A percentile compares a stretch with the other conserved stretches of the same genome.
Conservation (phyloP, 1,139 yeast species). For the Yamadazyma trypodendri region DNA sequence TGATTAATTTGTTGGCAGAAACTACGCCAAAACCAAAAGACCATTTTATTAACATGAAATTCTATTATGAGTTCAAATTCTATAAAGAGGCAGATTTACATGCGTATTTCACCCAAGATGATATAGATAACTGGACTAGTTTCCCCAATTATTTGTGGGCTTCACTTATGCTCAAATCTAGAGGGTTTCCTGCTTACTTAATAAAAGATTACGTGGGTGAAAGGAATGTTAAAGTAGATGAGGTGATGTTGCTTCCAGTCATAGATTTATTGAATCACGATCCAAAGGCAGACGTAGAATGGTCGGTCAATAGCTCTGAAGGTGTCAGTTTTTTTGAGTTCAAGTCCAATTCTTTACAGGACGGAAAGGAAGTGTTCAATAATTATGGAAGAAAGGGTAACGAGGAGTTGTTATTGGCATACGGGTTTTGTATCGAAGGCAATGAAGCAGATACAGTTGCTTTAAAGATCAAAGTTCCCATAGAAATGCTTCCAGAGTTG, state of each 20-base stretch:
- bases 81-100: conserved; percentile 38
- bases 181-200: conserved; percentile 73
- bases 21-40: conserved; percentile 28
- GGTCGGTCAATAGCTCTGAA: conserved; percentile 42
- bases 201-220: conserved; percentile 26
- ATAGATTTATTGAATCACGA: conserved; percentile 78
- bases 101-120: conserved; percentile 24
- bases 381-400: conserved; percentile 88
- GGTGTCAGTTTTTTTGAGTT: conserved; percentile 23
- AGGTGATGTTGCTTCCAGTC: conserved; percentile 73
- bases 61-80: conserved; percentile 48
- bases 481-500: conserved; percentile 31
- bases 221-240: conserved; percentile 30
- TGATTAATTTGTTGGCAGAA: conserved; percentile 36
- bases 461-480: conserved; percentile 50
- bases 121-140: conserved; percentile 52
- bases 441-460: conserved; percentile 67
- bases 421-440: conserved; percentile 66
- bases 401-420: conserved; percentile 63
- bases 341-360: conserved; percentile 23
- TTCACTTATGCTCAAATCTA: conserved; percentile 62
- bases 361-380: conserved; percentile 59
- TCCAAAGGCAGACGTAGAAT: conserved; percentile 59
- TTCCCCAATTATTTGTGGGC: conserved; percentile 77
- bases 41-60: conserved; percentile 45